phyloP scores from a whole-genome alignment of 2,329 filamentous ascomycete species.

The Amesomyces nigricolor region DNA sequence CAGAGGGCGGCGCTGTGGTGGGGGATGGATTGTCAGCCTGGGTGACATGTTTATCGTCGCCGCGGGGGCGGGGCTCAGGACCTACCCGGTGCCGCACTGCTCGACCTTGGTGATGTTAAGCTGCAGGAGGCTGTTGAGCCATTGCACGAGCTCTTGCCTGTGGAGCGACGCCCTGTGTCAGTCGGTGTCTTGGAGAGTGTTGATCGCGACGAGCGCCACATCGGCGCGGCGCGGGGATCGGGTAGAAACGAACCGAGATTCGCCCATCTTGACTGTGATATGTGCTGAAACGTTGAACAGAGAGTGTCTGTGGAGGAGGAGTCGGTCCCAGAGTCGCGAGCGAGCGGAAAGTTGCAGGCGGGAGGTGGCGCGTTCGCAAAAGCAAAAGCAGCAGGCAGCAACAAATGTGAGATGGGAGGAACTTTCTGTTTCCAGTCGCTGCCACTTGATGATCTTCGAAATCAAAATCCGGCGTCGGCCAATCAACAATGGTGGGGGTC shows the following conservation, averaged over 20 bases:
- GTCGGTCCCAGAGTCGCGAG: conserved; percentile 2
- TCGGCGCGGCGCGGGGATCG: conserved; percentile 6
- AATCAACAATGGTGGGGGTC: conserved; percentile 36
- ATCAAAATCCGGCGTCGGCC: conserved; percentile 32
- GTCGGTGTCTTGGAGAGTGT: conserved; percentile 3
- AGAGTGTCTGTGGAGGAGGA: conserved; percentile 6
- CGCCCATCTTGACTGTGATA: conserved; percentile 39
- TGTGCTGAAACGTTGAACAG: conserved; percentile 11
- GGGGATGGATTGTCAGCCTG: conserved; percentile 18
- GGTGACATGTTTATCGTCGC: not conserved
- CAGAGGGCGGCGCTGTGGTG: conserved; percentile 78
- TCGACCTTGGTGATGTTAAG: conserved; percentile 98
- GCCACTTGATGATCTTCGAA: conserved; percentile 25
- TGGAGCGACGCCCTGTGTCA: conserved; percentile 17
- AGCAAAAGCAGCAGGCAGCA: conserved; percentile 15
- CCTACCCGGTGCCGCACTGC: conserved; percentile 96
- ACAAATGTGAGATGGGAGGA: conserved; percentile 14
- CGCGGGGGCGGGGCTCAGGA: conserved; percentile 27
- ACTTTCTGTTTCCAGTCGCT: conserved; percentile 21
- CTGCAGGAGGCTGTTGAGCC: conserved; percentile 96
- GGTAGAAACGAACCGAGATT: conserved; percentile 39
- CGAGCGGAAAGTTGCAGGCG: not conserved
- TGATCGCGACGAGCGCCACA: conserved; percentile 7
- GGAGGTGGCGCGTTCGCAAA: conserved; percentile 1
- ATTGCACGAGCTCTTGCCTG: conserved; percentile 93